Conservation (phyloP, 768 basidiomycete species). For the Panaeolus papilionaceus region DNA sequence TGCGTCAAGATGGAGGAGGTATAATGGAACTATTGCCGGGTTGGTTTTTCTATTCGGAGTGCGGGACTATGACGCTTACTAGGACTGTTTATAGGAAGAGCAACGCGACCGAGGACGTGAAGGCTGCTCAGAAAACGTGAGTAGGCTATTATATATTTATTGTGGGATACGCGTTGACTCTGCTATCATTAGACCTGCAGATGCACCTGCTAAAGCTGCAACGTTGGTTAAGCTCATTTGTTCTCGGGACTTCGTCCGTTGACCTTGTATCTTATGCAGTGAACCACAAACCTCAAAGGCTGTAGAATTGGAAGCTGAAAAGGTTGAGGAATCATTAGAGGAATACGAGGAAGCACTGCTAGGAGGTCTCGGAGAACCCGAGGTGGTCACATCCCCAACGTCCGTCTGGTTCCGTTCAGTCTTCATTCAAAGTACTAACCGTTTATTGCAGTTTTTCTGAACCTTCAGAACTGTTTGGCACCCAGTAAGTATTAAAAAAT, state of each 20-base stretch:
- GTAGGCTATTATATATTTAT: not conserved
- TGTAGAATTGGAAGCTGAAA: not conserved
- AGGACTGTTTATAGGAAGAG: not conserved
- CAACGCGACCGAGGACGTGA: not conserved
- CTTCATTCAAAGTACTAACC: not conserved
- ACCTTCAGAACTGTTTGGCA: slow-evolving; percentile 9
- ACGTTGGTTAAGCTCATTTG: not conserved
- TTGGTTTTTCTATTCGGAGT: not conserved
- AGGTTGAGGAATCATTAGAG: slow-evolving; percentile 9
- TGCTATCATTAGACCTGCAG: not conserved
- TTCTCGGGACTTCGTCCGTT: not conserved
- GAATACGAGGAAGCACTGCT: slow-evolving; percentile 6
- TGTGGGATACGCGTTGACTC: not conserved
- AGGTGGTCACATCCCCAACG: not conserved
- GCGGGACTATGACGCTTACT: not conserved
- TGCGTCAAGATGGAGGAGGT: not conserved
- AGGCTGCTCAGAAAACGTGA: not conserved
- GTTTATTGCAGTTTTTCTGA: not conserved
- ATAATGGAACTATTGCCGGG: not conserved
- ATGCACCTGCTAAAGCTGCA: slow-evolving; percentile 1
- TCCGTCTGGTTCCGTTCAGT: not conserved
- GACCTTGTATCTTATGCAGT: slow-evolving; percentile 2
- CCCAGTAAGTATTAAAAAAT: not conserved
- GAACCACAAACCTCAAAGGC: not conserved
- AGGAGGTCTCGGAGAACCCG: not conserved